phyloP scores from a whole-genome alignment of 2,329 filamentous ascomycete genomes.

The Periconia macrospinosa region DNA sequence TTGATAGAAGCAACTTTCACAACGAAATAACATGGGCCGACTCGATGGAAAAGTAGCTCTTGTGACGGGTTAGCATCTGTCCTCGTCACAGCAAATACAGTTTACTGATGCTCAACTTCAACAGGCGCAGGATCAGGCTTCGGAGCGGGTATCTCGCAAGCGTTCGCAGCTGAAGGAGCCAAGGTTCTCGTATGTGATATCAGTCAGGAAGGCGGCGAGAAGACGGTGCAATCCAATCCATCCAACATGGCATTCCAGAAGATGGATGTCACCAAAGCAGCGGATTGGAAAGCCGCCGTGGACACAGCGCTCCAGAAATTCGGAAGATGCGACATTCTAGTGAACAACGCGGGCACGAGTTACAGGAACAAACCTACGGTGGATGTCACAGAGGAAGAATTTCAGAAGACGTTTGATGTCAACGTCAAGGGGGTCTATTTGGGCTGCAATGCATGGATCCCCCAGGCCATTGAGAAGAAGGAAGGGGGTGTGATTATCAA shows the following conservation, averaged over 20 bases:
- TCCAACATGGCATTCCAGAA: constrained; percentile 38
- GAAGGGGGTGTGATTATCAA: constrained; percentile 65
- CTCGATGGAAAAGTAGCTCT: constrained; percentile 60
- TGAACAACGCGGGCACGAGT: constrained; percentile 63
- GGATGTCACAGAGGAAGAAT: constrained; percentile 67
- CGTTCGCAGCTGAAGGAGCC: constrained; percentile 62
- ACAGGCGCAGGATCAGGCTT: constrained; percentile 64
- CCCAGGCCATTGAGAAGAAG: constrained; percentile 61
- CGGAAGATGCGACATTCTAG: constrained; percentile 61
- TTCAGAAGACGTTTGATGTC: constrained; percentile 67
- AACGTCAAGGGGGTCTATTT: constrained; percentile 70
- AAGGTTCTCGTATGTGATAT: constrained; percentile 66
- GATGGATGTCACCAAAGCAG: constrained; percentile 57
- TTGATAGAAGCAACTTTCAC: neutral
- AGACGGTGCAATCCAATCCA: constrained; percentile 49
- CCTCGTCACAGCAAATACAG: constrained; percentile 2
- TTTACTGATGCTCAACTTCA: constrained; percentile 10
- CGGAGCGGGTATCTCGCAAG: constrained; percentile 62
- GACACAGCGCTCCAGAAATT: constrained; percentile 56
- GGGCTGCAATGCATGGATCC: constrained; percentile 61
- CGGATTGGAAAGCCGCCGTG: constrained; percentile 57
- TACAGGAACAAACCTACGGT: constrained; percentile 60
- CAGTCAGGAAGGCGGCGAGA: constrained; percentile 55
- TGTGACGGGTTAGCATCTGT: constrained; percentile 51
- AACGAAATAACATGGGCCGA: constrained; percentile 36